These are phyloP conservation scores for Sphagnurus paluster DNA, from an alignment of 1,284 basidiomycete genomes.

Conservation along the genomic window DNA sequence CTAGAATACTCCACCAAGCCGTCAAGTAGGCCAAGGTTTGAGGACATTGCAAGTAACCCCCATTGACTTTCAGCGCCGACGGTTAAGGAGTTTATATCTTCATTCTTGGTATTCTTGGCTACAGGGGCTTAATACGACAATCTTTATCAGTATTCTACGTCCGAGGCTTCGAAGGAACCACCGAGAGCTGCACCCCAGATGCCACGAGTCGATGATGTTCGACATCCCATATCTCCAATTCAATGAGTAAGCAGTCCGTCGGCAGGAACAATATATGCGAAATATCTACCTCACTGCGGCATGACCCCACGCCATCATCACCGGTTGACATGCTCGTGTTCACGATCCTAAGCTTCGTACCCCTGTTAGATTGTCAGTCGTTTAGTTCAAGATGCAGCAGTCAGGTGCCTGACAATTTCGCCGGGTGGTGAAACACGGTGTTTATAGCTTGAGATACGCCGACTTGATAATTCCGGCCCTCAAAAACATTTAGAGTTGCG, in stretches of 20 bases:
- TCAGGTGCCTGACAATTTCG: constrained; percentile 31
- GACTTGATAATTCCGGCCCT: constrained; percentile 22
- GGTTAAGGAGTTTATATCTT: no score
- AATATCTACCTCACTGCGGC: constrained; percentile 37
- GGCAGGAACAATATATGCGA: no score
- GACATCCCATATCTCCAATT: constrained; percentile 42
- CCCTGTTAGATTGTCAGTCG: constrained; percentile 25
- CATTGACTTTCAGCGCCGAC: no score
- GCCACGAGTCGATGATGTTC: constrained; percentile 39
- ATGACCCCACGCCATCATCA: constrained; percentile 30
- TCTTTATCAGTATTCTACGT: not conserved
- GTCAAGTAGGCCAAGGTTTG: no score
- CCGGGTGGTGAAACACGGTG: constrained; percentile 38
- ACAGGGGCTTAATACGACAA: no score
- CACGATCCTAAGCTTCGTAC: constrained; percentile 39
- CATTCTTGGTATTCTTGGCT: no score
- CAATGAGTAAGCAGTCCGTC: no score
- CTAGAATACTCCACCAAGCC: no score
- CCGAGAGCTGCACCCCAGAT: constrained; percentile 39
- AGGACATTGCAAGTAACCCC: no score
- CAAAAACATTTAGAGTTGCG: constrained; percentile 26
- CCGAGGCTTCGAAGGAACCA: constrained; percentile 27
- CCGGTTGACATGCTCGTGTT: constrained; percentile 37
- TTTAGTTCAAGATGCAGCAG: no score
- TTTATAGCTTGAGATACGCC: constrained; percentile 44